These are phyloP conservation scores for Euphorbia schlechtendalii DNA, from an alignment of 441 rosid species.

Conservation along the genomic window DNA sequence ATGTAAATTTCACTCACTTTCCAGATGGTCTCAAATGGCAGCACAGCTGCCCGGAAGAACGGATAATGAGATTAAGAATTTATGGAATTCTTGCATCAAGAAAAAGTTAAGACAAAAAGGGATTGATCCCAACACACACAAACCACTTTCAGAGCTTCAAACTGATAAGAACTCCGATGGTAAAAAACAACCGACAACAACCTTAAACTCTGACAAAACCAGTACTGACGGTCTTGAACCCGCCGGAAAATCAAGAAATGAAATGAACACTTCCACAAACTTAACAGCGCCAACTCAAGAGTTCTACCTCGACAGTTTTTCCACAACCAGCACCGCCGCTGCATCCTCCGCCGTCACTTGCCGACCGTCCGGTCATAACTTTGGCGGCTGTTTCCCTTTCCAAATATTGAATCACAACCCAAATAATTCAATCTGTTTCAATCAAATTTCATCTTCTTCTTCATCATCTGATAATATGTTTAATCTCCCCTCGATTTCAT, in stretches of 20 bases:
- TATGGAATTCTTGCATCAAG: constrained; percentile 76
- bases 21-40: constrained; percentile 87
- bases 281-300: constrained; percentile 30
- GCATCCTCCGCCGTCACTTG: constrained; percentile 16
- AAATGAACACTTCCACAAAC: constrained; percentile 9
- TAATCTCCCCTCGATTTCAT: constrained; percentile 24
- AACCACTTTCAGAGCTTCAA: constrained; percentile 47
- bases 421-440: constrained; percentile 32
- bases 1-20: no score
- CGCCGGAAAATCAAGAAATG: constrained; percentile 2
- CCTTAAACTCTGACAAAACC: constrained; percentile 14
- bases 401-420: constrained; percentile 46
- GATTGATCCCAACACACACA: constrained; percentile 75
- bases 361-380: constrained; percentile 31
- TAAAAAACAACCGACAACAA: constrained; percentile 18
- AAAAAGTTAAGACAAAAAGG: constrained; percentile 73
- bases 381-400: constrained; percentile 34
- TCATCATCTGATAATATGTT: constrained; percentile 17
- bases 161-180: constrained; percentile 23
- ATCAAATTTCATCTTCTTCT: constrained; percentile 26
- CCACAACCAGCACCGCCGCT: constrained; percentile 18
- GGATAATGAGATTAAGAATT: constrained; percentile 74
- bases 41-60: constrained; percentile 71
- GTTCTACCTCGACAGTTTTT: constrained; percentile 36
- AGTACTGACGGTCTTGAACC: neutral